Evolutionary conservation across 441 rosid genomes (phyloP).

Genomic region (Adansonia rubrostipa): DNA sequence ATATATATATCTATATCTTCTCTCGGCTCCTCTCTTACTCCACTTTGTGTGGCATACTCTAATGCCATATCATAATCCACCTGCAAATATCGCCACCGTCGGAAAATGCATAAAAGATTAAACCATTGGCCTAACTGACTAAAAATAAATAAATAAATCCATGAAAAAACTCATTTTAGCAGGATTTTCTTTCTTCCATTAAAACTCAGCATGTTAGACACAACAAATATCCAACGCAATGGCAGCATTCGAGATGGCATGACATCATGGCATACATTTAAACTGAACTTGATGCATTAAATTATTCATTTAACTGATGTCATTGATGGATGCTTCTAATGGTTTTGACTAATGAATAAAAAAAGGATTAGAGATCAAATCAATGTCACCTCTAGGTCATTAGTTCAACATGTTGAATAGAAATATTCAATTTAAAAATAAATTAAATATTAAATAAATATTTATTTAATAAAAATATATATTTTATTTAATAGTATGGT

Average conservation of each 20-base stretch:
- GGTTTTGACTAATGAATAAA: neutral
- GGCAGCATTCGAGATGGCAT: neutral
- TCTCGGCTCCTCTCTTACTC: conserved; percentile 90
- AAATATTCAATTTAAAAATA: no score
- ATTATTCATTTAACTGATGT: neutral
- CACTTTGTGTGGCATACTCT: conserved; percentile 95
- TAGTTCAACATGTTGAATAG: no score
- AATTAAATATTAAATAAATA: no score
- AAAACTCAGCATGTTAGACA: neutral
- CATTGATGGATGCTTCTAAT: neutral
- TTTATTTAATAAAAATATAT: no score
- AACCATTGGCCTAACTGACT: no score
- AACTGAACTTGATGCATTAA: neutral
- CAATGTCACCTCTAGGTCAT: no score
- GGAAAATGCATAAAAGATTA: no score
- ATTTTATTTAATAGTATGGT: no score
- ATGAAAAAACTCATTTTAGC: neutral
- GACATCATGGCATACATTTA: neutral
- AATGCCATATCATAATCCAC: conserved; percentile 97
- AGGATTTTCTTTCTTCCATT: neutral
- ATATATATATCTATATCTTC: conserved; percentile 45
- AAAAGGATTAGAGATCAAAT: no score
- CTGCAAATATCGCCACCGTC: conserved; percentile 46
- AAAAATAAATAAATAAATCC: no score
- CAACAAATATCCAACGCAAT: neutral